Conservation (phyloP, 495 filamentous ascomycete species). For the Sordaria brevicollis region DNA sequence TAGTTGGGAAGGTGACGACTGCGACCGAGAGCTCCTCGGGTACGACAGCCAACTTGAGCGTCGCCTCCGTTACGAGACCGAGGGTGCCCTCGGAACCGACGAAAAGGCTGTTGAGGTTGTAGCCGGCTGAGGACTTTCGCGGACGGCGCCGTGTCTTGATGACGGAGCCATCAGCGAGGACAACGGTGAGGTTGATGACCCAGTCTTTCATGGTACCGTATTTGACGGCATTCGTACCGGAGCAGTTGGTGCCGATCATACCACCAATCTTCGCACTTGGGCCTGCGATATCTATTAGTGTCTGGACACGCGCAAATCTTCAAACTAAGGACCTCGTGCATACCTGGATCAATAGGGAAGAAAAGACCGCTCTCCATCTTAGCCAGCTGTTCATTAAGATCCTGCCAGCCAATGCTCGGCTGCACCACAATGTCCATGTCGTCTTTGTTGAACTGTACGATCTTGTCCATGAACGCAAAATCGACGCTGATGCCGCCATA, state of each 20-base stretch:
- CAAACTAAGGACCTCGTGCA: constrained; percentile 7
- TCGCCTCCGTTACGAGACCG: constrained; percentile 66
- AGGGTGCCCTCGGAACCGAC: constrained; percentile 73
- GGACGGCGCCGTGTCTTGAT: constrained; percentile 68
- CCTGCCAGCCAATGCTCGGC: constrained; percentile 85
- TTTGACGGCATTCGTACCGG: constrained; percentile 68
- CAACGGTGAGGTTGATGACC: constrained; percentile 73
- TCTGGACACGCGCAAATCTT: neutral
- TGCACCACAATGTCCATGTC: constrained; percentile 93
- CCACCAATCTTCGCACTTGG: constrained; percentile 56
- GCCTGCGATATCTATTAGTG: constrained; percentile 23
- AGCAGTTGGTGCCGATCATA: constrained; percentile 76
- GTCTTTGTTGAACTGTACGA: constrained; percentile 65
- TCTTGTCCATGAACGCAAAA: constrained; percentile 77
- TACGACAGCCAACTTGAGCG: constrained; percentile 63
- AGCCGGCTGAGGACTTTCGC: constrained; percentile 70
- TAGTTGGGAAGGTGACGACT: constrained; percentile 64
- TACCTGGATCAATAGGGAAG: constrained; percentile 78
- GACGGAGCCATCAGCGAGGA: constrained; percentile 66
- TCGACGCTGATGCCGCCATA: constrained; percentile 82
- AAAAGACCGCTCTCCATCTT: constrained; percentile 65
- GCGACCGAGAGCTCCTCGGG: constrained; percentile 66
- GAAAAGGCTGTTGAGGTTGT: constrained; percentile 68
- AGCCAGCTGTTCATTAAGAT: constrained; percentile 66
- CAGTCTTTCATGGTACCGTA: constrained; percentile 86